Conservation (phyloP, 1,284 basidiomycete species). For the Sporisorium sorghi region DNA sequence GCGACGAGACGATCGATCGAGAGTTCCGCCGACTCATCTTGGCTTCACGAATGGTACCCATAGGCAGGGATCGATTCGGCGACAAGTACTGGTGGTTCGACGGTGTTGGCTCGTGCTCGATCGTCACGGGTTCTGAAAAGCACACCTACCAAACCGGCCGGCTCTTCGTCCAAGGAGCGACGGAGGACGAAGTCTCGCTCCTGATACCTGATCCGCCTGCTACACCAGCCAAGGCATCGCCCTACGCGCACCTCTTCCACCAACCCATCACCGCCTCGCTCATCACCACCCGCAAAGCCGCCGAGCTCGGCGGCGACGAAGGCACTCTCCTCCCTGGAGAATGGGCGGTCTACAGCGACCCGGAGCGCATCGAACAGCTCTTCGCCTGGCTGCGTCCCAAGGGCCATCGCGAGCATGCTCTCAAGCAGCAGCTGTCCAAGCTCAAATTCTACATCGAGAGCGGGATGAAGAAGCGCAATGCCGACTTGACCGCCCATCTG, state of each 20-base stretch:
- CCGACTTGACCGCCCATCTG: constrained; percentile 38
- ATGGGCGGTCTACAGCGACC: constrained; percentile 88
- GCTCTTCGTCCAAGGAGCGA: constrained; percentile 89
- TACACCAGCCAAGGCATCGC: not conserved
- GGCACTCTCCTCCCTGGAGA: constrained; percentile 80
- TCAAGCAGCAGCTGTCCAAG: constrained; percentile 82
- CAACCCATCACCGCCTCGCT: constrained; percentile 22
- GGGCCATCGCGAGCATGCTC: constrained; percentile 84
- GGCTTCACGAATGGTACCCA: constrained; percentile 83
- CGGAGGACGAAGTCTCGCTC: constrained; percentile 72
- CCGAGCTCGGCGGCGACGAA: constrained; percentile 69
- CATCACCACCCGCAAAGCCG: constrained; percentile 17
- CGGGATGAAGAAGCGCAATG: constrained; percentile 74
- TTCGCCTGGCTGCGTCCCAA: constrained; percentile 90
- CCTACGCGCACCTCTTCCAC: constrained; percentile 66
- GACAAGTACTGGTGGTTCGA: constrained; percentile 99
- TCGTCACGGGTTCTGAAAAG: constrained; percentile 71
- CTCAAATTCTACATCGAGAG: constrained; percentile 87
- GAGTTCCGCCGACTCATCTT: constrained; percentile 90
- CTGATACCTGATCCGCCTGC: constrained; percentile 18
- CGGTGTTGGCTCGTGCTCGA: constrained; percentile 85
- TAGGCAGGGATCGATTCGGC: constrained; percentile 91
- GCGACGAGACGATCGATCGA: constrained; percentile 87
- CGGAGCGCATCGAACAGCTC: constrained; percentile 87
- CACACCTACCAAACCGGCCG: constrained; percentile 85